Evolutionary conservation across 345 rosid genomes (phyloP).

Genomic region (Capsella bursapastoris): DNA sequence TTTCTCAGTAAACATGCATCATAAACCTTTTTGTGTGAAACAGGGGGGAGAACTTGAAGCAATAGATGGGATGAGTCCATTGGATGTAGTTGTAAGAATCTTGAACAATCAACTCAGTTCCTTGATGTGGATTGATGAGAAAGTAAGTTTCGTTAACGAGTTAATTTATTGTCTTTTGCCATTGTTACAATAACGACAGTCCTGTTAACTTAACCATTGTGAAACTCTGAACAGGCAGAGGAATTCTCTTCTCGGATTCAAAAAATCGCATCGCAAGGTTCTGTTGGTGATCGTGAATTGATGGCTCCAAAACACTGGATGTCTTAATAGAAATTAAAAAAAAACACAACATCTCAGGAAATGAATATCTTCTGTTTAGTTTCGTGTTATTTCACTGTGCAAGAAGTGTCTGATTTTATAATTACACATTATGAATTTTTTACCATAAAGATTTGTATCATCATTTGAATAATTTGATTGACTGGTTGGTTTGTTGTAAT

Average conservation of each 20-base stretch:
- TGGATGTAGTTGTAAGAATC: conserved; percentile 87
- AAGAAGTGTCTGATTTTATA: neutral
- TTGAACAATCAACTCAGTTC: conserved; percentile 97
- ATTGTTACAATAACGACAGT: neutral
- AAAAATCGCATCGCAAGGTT: conserved; percentile 76
- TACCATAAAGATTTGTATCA: conserved; percentile 11
- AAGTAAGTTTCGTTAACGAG: conserved; percentile 51
- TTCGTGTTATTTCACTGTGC: conserved; percentile 5
- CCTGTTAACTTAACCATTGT: neutral
- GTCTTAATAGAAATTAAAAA: conserved; percentile 48
- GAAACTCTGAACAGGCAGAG: conserved; percentile 66
- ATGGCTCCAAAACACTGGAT: conserved; percentile 77
- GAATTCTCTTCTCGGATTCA: conserved; percentile 85
- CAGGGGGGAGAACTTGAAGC: conserved; percentile 92
- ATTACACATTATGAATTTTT: neutral
- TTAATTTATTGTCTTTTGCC: neutral
- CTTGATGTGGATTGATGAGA: conserved; percentile 97
- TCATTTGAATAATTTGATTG: conserved; percentile 10
- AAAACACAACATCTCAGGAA: neutral
- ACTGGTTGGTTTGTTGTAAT: conserved; percentile 6
- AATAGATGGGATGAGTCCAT: conserved; percentile 79
- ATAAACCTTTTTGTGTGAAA: conserved; percentile 29
- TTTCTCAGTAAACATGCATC: conserved; percentile 7
- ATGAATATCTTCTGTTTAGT: neutral
- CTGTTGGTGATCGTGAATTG: conserved; percentile 59